Percentiles rank a stretch among this genome's conserved stretches.
phyloP scores from a whole-genome alignment of 768 basidiomycete species.

The Trichaptum fuscoviolaceum region DNA sequence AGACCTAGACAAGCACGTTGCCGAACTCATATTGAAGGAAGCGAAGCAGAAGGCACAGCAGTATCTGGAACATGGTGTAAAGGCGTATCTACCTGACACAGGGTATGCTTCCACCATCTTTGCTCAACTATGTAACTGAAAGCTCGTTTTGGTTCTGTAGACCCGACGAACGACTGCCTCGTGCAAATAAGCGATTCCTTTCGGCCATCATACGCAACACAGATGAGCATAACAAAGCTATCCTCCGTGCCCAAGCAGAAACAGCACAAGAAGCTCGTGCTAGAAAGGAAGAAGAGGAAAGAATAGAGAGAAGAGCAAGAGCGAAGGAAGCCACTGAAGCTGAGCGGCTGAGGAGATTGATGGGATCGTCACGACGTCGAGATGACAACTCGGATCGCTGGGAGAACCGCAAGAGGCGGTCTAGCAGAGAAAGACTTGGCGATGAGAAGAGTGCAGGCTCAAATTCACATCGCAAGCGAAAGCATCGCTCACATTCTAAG shows the following conservation, averaged over 20 bases:
- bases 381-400: slow-evolving; percentile 8
- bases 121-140: background rate
- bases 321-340: slow-evolving; percentile 76
- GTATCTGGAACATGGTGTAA: slow-evolving; percentile 72
- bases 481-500: slow-evolving; percentile 25
- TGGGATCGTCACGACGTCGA: slow-evolving; percentile 19
- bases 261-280: slow-evolving; percentile 71
- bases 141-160: slow-evolving; percentile 28
- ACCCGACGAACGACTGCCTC: slow-evolving; percentile 67
- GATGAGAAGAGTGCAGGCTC: slow-evolving; percentile 44
- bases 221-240: slow-evolving; percentile 90
- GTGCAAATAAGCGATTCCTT: slow-evolving; percentile 78
- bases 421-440: slow-evolving; percentile 32
- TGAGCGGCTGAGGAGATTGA: slow-evolving; percentile 44
- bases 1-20: slow-evolving; percentile 88
- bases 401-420: slow-evolving; percentile 10
- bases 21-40: slow-evolving; percentile 86
- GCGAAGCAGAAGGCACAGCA: slow-evolving; percentile 86
- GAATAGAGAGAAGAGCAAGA: slow-evolving; percentile 53
- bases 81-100: slow-evolving; percentile 64
- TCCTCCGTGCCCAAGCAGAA: slow-evolving; percentile 66
- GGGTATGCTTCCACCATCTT: slow-evolving; percentile 30
- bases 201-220: slow-evolving; percentile 87
- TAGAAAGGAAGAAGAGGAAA: slow-evolving; percentile 61
- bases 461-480: slow-evolving; percentile 41